Percentiles rank a stretch among this genome's conserved stretches.
phyloP scores from a whole-genome alignment of 345 rosid genomes.

The Atalantia buxifolia region DNA sequence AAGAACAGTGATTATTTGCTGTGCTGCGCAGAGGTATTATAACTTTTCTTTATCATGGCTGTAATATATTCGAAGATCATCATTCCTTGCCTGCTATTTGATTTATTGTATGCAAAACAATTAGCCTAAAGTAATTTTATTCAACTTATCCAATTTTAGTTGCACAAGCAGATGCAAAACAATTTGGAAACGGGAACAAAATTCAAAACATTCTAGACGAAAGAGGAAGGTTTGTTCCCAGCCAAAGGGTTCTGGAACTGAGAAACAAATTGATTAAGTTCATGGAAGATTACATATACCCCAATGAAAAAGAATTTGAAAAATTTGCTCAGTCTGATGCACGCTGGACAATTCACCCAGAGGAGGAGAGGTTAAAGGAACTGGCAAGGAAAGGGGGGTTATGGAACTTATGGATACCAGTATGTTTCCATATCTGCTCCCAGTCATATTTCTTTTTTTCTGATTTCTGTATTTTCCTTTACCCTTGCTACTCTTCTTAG shows the following conservation, averaged over 20 bases:
- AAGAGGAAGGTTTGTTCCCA: conserved; percentile 71
- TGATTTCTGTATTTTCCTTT: conserved; percentile 10
- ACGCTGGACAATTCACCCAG: conserved; percentile 90
- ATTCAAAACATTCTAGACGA: conserved; percentile 42
- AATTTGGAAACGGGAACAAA: conserved; percentile 16
- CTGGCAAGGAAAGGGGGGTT: conserved; percentile 87
- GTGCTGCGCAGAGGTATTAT: neutral
- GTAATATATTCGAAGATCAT: conserved; percentile 1
- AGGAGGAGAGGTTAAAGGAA: conserved; percentile 84
- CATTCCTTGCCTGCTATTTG: neutral
- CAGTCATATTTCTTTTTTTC: conserved; percentile 5
- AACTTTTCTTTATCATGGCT: neutral
- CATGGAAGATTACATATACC: conserved; percentile 88
- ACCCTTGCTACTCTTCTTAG: neutral
- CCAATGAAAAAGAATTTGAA: conserved; percentile 72
- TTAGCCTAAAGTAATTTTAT: conserved; percentile 4
- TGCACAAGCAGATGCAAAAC: conserved; percentile 26
- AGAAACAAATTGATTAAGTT: conserved; percentile 69
- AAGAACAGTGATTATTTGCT: neutral
- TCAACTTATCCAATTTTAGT: conserved; percentile 25
- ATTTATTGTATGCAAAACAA: neutral
- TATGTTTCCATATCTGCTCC: conserved; percentile 29
- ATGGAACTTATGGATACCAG: conserved; percentile 94
- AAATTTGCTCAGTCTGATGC: conserved; percentile 68
- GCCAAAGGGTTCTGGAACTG: conserved; percentile 56